Percentiles rank a stretch among this genome's conserved stretches.
Evolutionary conservation across 176 grass and related monocot genomes (phyloP).

Genomic region (Pontederia crassipes): DNA sequence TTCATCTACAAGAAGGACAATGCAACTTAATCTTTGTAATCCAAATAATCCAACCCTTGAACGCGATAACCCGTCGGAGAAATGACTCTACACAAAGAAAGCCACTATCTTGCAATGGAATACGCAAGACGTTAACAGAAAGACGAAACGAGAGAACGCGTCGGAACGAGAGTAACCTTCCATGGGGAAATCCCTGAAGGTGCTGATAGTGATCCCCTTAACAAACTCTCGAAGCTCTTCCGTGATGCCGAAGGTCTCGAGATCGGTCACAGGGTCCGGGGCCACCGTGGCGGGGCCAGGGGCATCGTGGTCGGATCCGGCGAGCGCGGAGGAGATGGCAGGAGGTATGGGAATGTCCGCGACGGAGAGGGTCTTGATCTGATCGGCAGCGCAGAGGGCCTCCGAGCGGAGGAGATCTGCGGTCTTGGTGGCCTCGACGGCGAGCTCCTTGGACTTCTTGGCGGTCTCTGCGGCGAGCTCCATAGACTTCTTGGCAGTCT

Average conservation of each 20-base stretch:
- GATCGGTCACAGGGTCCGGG: conserved; percentile 39
- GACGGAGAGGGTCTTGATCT: conserved; percentile 79
- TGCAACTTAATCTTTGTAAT: conserved; percentile 10
- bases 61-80: neutral
- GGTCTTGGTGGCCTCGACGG: conserved; percentile 87
- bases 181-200: conserved; percentile 88
- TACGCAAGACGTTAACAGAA: neutral
- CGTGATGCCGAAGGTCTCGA: conserved; percentile 64
- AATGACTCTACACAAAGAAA: conserved; percentile 13
- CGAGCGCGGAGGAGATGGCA: conserved; percentile 22
- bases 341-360: conserved; percentile 58
- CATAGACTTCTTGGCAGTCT: conserved; percentile 76
- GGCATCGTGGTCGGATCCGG: conserved; percentile 1
- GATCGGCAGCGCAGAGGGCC: conserved; percentile 40
- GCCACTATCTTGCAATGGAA: neutral
- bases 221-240: conserved; percentile 90
- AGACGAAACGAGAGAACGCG: neutral
- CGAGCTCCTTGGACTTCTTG: conserved; percentile 78
- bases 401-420: conserved; percentile 54
- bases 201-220: conserved; percentile 78
- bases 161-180: conserved; percentile 37
- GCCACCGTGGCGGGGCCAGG: conserved; percentile 6
- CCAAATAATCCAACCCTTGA: neutral
- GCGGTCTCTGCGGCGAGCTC: conserved; percentile 86
- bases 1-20: conserved; percentile 44